phyloP scores from a whole-genome alignment of 306 rosid species.

The Chamaecrista fasciculata region DNA sequence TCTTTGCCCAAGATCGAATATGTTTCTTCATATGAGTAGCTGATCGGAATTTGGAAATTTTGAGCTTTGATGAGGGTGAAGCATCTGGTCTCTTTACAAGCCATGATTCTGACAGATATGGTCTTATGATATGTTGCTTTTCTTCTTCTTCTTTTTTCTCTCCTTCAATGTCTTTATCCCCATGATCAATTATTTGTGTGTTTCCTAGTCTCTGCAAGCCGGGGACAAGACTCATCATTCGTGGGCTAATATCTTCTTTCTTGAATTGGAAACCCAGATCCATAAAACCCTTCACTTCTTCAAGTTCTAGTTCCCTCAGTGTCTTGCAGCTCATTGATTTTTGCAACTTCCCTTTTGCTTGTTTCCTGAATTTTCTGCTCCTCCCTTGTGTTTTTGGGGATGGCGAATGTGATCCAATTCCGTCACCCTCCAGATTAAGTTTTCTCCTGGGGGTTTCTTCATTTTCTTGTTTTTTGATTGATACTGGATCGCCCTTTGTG shows the following conservation, averaged over 20 bases:
- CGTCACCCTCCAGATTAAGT: slow-evolving; percentile 15
- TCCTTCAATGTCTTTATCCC: slow-evolving; percentile 13
- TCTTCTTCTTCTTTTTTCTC: slow-evolving; percentile 31
- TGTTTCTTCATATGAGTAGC: slow-evolving; percentile 70
- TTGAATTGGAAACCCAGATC: slow-evolving; percentile 77
- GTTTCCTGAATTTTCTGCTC: slow-evolving; percentile 17
- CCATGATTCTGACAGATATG: slow-evolving; percentile 91
- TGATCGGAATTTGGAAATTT: slow-evolving; percentile 51
- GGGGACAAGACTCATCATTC: slow-evolving; percentile 67
- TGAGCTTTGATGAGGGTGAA: slow-evolving; percentile 60
- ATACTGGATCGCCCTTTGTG: slow-evolving; percentile 30
- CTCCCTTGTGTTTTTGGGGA: slow-evolving; percentile 37
- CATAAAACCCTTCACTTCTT: slow-evolving; percentile 85
- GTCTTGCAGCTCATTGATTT: slow-evolving; percentile 70
- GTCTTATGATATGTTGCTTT: slow-evolving; percentile 45
- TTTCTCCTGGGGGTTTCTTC: slow-evolving; percentile 27
- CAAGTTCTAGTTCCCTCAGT: slow-evolving; percentile 71
- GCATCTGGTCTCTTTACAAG: slow-evolving; percentile 61
- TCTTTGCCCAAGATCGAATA: slow-evolving; percentile 69
- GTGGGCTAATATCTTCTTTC: slow-evolving; percentile 50
- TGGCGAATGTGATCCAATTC: slow-evolving; percentile 41
- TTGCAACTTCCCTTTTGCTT: slow-evolving; percentile 27
- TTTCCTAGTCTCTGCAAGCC: slow-evolving; percentile 64
- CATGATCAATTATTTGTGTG: neutral
- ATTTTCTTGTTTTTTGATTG: slow-evolving; percentile 35